Percentiles rank a stretch among this genome's conserved stretches.
Evolutionary conservation across 177 flowering plant species (phyloP).

Genomic region (Tripterygium wilfordii): DNA sequence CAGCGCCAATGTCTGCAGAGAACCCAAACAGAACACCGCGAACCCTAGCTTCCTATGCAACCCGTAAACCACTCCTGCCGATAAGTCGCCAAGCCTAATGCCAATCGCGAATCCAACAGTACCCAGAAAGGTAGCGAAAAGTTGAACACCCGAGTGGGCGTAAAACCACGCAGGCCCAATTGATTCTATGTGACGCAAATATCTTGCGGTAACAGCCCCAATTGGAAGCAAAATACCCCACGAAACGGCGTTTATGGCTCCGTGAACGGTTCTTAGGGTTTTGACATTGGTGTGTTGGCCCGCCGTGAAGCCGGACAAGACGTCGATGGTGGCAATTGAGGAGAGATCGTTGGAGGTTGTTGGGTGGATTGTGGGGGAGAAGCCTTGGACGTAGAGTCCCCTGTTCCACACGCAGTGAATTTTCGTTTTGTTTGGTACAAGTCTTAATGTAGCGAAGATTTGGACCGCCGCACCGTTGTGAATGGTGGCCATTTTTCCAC

Average conservation of each 20-base stretch:
- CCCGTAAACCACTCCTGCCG: conserved; percentile 65
- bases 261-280: conserved; percentile 50
- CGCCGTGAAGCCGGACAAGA: conserved; percentile 47
- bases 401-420: conserved; percentile 83
- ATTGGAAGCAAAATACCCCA: conserved; percentile 85
- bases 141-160: conserved; percentile 65
- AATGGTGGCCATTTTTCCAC: conserved; percentile 59
- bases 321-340: conserved; percentile 62
- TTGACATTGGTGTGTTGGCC: conserved; percentile 19
- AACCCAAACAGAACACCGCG: conserved; percentile 57
- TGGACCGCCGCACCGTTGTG: conserved; percentile 65
- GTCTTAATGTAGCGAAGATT: conserved; percentile 60
- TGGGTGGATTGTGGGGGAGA: conserved; percentile 94
- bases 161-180: conserved; percentile 85
- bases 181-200: conserved; percentile 61
- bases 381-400: conserved; percentile 90
- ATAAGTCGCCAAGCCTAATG: conserved; percentile 54
- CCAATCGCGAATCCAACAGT: conserved; percentile 78
- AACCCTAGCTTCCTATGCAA: conserved; percentile 81
- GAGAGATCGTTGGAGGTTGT: conserved; percentile 68
- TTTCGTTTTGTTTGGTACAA: conserved; percentile 52
- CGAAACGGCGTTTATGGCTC: conserved; percentile 54
- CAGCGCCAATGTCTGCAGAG: conserved; percentile 75
- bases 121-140: conserved; percentile 53
- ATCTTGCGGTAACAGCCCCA: conserved; percentile 73